Evolutionary conservation across 2,329 filamentous ascomycete genomes (phyloP), one percentile per base, ranked within the genome.

Genomic region (Calonectria honghensis): DNA sequence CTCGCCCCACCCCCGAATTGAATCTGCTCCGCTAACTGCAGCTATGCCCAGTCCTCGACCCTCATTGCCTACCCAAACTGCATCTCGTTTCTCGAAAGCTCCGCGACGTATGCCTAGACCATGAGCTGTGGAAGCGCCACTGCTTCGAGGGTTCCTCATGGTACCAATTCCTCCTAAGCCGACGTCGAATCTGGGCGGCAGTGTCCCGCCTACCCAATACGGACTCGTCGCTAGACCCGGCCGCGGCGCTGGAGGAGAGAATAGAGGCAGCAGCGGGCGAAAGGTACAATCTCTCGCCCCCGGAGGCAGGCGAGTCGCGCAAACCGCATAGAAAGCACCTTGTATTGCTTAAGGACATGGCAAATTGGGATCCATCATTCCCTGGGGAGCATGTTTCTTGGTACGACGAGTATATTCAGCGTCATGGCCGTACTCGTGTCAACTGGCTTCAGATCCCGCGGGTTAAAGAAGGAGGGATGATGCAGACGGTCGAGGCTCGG

Each of bases 391-490:
- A 88, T 51, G 89, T 96, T 27, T 92, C 94, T 64, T 98, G 95
- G 94, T 98, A 98, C 83, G 91, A 94, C 70, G 96, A 98, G 84
- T 98, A 96, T 81, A 93, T 97, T 76, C 95, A 96, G 68, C 90
- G 96, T 41, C 90, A 96, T 84, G 95, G 92, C 0, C 92, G 93
- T 0, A 89, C 95, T n/a, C 89, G 89, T 18, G 87, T 95, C 68
- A 93, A 90, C 79, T 98, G 96, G 96, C 88, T 97, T 52, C 90
- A 96, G 81, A 89, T 91, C 70, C 92, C 93, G 11, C 85, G 85
- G 13, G 81, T 87, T 50, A 82, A 81, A 69, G 84, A 88, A 41
- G 84, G 86, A 24, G 82, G 85, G 20, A 79, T 84, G 67, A 87
- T 84, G 61, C 87, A 90, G 72, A 83, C 87, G 35, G 85, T 91